phyloP scores from a whole-genome alignment of 768 basidiomycete genomes.

The Psilocybe cubensis region DNA sequence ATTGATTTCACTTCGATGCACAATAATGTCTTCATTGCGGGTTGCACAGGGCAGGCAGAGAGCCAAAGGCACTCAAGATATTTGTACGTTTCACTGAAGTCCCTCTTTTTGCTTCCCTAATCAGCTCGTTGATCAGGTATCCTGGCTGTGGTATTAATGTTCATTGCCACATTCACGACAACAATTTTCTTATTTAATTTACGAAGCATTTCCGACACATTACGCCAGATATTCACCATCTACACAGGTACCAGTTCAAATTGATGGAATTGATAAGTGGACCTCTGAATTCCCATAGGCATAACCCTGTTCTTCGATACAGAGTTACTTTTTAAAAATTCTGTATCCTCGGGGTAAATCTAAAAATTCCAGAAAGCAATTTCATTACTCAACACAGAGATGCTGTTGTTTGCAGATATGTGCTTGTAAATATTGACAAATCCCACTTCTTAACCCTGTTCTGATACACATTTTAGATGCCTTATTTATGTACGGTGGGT shows the following conservation, averaged over 20 bases:
- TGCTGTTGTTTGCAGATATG: slow-evolving; percentile 1
- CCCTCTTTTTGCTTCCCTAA: too few relatives aligned
- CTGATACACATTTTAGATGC: too few relatives aligned
- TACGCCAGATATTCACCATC: slow-evolving; percentile 5
- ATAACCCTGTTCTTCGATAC: slow-evolving; percentile 7
- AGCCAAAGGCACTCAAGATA: not conserved
- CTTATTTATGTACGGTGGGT: slow-evolving; percentile 2
- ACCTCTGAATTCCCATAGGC: not conserved
- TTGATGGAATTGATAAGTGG: not conserved
- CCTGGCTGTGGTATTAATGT: slow-evolving; percentile 12
- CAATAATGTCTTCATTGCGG: not conserved
- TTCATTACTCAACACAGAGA: too few relatives aligned
- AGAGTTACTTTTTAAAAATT: not conserved
- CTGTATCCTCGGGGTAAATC: not conserved
- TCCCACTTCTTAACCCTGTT: too few relatives aligned
- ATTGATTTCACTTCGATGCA: not conserved
- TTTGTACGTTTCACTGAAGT: not conserved
- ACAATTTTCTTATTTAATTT: too few relatives aligned
- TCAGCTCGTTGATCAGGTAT: not conserved
- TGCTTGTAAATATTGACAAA: not conserved
- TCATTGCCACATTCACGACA: not conserved
- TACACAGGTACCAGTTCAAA: slow-evolving; percentile 2
- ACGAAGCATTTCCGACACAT: slow-evolving; percentile 3
- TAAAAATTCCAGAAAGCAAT: not conserved
- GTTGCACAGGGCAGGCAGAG: not conserved